A percentile compares a stretch with the other conserved stretches of the same genome.
These are phyloP conservation scores for Oxyria digyna DNA, from an alignment of 148 eudicot genomes.

Conservation along the genomic window DNA sequence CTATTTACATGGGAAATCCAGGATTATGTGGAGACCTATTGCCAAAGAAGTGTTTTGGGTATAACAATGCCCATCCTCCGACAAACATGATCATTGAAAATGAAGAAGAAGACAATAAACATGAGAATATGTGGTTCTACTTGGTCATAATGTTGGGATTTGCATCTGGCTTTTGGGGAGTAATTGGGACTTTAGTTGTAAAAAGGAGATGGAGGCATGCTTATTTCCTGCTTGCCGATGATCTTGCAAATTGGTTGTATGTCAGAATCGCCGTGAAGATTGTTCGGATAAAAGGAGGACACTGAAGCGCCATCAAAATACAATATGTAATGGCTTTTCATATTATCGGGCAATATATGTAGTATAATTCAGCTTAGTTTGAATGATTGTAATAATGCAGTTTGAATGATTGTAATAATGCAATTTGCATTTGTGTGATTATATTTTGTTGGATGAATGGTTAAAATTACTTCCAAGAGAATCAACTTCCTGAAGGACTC, in stretches of 20 bases:
- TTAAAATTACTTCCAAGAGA: not conserved
- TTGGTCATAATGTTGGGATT: conserved; percentile 13
- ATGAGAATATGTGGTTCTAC: conserved; percentile 16
- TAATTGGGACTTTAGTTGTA: conserved; percentile 9
- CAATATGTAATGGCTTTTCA: too few species aligned
- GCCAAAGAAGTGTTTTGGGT: conserved; percentile 8
- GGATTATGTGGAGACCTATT: conserved; percentile 14
- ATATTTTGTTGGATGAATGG: not conserved
- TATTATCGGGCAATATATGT: too few species aligned
- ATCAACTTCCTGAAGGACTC: too few species aligned
- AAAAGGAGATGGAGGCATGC: conserved; percentile 15
- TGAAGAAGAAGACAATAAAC: conserved; percentile 14
- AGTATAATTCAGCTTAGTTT: too few species aligned
- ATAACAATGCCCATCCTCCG: not conserved
- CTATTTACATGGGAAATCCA: conserved; percentile 10
- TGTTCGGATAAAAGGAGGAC: not conserved
- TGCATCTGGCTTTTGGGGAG: conserved; percentile 23
- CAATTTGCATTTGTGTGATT: too few species aligned
- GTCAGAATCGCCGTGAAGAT: not conserved
- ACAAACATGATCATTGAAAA: not conserved
- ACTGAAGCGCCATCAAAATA: not conserved
- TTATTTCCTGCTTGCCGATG: conserved; percentile 1
- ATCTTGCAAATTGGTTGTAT: not conserved
- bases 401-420: too few species aligned
- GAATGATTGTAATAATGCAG: too few species aligned